Evolutionary conservation across 768 basidiomycete genomes (phyloP), one percentile per base, ranked within the genome.

Genomic region (Dendrothele bispora): DNA sequence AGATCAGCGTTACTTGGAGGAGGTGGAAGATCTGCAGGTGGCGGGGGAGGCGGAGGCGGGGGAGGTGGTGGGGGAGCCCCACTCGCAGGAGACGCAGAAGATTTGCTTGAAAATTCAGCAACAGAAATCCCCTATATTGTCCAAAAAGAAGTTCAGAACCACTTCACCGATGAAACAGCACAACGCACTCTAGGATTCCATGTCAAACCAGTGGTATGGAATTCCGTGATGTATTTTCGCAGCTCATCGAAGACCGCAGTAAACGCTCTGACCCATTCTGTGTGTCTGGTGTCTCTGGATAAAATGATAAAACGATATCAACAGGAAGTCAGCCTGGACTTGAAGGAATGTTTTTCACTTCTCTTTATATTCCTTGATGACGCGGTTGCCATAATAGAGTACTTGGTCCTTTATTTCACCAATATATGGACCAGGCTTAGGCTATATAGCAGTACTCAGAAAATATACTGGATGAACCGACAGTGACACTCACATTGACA

Each of bases 311-410:
- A 17, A 8, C 32, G 43, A 42, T 24, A 43, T 36, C 24, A 29
- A 20, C 24, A 43, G 17, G 29, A 18, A 38, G n/a, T n/a, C n/a
- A n/a, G n/a, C n/a, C n/a, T n/a, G n/a, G n/a, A n/a, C n/a, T n/a
- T n/a, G 30, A 39, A 30, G 20, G 3, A n/a, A 18, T 36, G 36
- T 29, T 11, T 53, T 88, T 48, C 50, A 93, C 95, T 91, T 91
- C 6, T 91, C 90, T 65, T 92, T 98, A 76, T 79, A 91, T 53
- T 95, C 91, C 66, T 93, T 91, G 67, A 93, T 84, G 38, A 98
- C 79, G 49, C 85, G 83, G 66, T 97, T 91, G 2, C 84, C 85
- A 64, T 92, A 98, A 70, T 91, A 99, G 60, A 82, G 77, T 10
- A 86, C 80, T 3, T 89, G 81, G 21, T 98, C 93, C 66, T 89